Evolutionary conservation across 75 land plant species (phyloP).

Genomic region (Cupressus sempervirens): DNA sequence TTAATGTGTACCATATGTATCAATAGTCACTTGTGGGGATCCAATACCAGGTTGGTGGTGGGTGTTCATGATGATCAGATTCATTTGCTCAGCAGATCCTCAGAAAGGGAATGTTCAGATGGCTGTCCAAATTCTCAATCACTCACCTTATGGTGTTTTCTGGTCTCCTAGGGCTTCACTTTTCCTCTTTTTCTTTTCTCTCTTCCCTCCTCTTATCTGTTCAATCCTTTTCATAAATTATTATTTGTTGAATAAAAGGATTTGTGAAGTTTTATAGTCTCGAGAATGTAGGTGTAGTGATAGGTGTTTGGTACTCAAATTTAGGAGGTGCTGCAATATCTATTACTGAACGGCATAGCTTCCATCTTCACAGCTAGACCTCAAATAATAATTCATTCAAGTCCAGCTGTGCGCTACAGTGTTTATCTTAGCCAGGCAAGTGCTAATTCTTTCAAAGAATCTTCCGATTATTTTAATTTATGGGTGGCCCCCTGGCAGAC

Average conservation of each 20-base stretch:
- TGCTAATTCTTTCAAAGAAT: background rate
- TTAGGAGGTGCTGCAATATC: background rate
- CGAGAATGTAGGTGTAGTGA: background rate
- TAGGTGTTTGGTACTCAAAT: slow-evolving; percentile 7
- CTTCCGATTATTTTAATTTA: slow-evolving; percentile 2
- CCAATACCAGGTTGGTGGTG: background rate
- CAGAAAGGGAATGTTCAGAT: background rate
- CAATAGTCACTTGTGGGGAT: slow-evolving; percentile 3
- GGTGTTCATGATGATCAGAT: background rate
- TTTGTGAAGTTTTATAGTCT: slow-evolving; percentile 3
- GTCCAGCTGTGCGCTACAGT: slow-evolving; percentile 11
- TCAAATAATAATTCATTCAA: background rate
- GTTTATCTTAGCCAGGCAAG: background rate
- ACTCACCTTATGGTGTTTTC: background rate
- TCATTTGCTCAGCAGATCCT: background rate
- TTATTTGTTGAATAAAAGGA: slow-evolving; percentile 14
- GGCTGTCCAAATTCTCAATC: background rate
- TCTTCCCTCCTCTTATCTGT: background rate
- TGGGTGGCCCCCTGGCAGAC: background rate
- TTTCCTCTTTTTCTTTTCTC: background rate
- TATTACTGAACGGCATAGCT: slow-evolving; percentile 5
- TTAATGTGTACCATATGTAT: slow-evolving; percentile 14
- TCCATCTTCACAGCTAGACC: slow-evolving; percentile 8
- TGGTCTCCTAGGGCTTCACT: background rate
- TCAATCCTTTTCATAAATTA: slow-evolving; percentile 3